These are phyloP conservation scores for Lasiosphaeris hirsuta DNA, from an alignment of 495 filamentous ascomycete genomes.

Conservation along the genomic window DNA sequence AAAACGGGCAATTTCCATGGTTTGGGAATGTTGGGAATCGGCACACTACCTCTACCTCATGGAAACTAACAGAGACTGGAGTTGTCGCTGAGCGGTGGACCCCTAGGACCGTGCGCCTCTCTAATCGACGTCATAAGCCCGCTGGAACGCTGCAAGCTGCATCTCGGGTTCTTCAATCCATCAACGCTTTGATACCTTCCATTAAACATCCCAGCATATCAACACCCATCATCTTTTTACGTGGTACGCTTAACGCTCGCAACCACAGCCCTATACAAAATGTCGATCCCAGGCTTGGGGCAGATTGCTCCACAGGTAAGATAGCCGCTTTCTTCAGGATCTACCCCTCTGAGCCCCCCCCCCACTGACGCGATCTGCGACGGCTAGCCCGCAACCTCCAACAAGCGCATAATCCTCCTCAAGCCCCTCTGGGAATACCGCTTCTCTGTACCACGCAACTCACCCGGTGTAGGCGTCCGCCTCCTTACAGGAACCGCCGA, in stretches of 20 bases:
- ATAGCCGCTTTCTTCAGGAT: background rate
- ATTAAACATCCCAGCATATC: background rate
- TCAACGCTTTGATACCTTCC: background rate
- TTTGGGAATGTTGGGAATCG: too few relatives aligned
- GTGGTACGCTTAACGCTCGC: too few relatives aligned
- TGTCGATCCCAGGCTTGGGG: slow-evolving; percentile 52
- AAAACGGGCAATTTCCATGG: too few relatives aligned
- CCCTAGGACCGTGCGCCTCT: slow-evolving; percentile 10
- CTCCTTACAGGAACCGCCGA: slow-evolving; percentile 82
- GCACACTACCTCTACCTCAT: too few relatives aligned
- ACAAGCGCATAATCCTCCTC: slow-evolving; percentile 35
- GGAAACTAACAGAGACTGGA: too few relatives aligned
- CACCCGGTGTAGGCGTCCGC: slow-evolving; percentile 38
- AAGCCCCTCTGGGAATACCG: slow-evolving; percentile 72
- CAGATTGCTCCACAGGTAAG: slow-evolving; percentile 44
- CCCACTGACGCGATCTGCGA: background rate
- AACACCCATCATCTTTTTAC: background rate
- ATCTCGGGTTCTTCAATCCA: background rate
- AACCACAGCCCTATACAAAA: background rate
- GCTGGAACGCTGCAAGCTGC: background rate
- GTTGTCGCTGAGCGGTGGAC: too few relatives aligned
- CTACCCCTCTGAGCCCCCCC: background rate
- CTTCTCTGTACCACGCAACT: slow-evolving; percentile 75
- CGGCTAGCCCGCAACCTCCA: slow-evolving; percentile 16
- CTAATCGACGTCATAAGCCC: slow-evolving; percentile 5